These are phyloP conservation scores for Fusarium equiseti DNA, from an alignment of 2,329 filamentous ascomycete genomes.

Conservation along the genomic window DNA sequence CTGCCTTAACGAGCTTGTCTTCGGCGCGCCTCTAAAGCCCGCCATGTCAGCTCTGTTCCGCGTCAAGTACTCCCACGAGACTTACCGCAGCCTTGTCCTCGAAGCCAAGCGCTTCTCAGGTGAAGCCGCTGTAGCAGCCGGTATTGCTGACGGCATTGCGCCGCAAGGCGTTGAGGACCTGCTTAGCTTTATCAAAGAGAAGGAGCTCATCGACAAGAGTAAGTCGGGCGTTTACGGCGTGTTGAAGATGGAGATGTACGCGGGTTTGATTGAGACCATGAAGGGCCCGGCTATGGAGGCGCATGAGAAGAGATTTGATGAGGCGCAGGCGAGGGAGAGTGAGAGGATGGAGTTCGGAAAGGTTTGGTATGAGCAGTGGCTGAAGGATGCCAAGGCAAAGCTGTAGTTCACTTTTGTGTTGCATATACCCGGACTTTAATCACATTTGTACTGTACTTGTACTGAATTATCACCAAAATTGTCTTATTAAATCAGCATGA, in stretches of 20 bases:
- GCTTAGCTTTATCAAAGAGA: conserved; percentile 69
- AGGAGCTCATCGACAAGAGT: conserved; percentile 71
- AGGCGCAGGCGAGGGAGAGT: conserved; percentile 54
- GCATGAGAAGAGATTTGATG: conserved; percentile 63
- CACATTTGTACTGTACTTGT: background rate
- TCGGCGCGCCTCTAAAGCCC: conserved; percentile 79
- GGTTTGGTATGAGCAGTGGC: conserved; percentile 64
- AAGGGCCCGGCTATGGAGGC: conserved; percentile 62
- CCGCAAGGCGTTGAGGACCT: conserved; percentile 70
- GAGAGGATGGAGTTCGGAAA: conserved; percentile 59
- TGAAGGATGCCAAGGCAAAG: conserved; percentile 56
- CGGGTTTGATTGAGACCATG: conserved; percentile 71
- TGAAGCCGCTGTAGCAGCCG: conserved; percentile 71
- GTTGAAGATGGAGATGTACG: conserved; percentile 82
- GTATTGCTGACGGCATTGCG: conserved; percentile 76
- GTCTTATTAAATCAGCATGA: background rate
- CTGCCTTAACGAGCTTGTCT: conserved; percentile 85
- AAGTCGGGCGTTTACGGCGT: conserved; percentile 75
- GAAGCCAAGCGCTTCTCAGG: conserved; percentile 77
- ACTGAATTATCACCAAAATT: background rate
- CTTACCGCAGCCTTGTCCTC: conserved; percentile 75
- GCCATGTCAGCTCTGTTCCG: conserved; percentile 82
- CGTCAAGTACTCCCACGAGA: conserved; percentile 69
- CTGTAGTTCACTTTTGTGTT: conserved; percentile 42
- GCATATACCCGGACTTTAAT: background rate